Conservation (phyloP, 2,329 filamentous ascomycete genomes). For the Ophioceras dolichostomum region DNA sequence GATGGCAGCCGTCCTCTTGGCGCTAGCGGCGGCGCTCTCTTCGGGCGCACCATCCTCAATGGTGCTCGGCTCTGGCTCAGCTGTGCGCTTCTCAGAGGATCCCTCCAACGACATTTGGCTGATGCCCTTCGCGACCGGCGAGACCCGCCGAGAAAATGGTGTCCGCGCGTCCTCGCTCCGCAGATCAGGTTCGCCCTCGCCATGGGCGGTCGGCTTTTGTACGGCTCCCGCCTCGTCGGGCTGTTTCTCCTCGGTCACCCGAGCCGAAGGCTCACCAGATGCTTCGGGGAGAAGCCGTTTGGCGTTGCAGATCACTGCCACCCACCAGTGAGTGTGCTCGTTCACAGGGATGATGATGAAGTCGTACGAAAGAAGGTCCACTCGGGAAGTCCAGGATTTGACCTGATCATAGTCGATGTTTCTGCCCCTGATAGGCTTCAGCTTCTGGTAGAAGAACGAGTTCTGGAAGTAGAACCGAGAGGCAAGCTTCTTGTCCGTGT, state of each 20-base stretch:
- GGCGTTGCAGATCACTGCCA: conserved; percentile 90
- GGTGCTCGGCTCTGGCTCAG: neutral
- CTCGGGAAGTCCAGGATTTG: conserved; percentile 72
- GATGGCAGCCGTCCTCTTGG: too few species aligned
- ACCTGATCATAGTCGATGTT: conserved; percentile 76
- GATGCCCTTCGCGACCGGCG: neutral
- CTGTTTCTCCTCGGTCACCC: too few species aligned
- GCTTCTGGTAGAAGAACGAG: conserved; percentile 76
- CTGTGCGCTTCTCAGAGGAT: neutral
- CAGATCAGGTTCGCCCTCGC: neutral
- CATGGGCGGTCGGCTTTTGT: neutral
- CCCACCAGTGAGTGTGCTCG: conserved; percentile 79
- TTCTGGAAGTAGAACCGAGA: conserved; percentile 78
- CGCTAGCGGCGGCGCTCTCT: too few species aligned
- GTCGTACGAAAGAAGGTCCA: conserved; percentile 76
- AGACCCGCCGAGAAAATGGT: neutral
- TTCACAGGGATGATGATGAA: conserved; percentile 91
- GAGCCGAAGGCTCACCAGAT: too few species aligned
- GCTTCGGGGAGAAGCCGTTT: conserved; percentile 38
- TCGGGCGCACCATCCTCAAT: too few species aligned
- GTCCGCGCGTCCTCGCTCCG: too few species aligned
- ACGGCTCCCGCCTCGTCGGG: too few species aligned
- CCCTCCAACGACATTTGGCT: neutral
- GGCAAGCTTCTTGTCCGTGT: conserved; percentile 39
- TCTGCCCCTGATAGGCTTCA: conserved; percentile 48